A percentile compares a stretch with the other conserved stretches of the same genome.
phyloP scores from a whole-genome alignment of 805 yeast species.

The Saccharomyces cerevisiae region DNA sequence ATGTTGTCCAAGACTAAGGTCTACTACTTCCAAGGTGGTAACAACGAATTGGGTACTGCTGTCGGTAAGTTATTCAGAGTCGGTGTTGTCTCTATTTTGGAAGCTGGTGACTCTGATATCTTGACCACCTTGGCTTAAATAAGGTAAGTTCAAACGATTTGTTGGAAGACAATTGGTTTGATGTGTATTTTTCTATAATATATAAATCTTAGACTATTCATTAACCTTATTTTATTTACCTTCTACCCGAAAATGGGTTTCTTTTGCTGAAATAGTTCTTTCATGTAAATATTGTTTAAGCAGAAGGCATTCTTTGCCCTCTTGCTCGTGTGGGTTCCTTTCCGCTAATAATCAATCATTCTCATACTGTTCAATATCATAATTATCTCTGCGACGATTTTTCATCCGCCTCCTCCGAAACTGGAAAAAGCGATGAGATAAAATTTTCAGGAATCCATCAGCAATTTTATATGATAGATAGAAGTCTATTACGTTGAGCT shows the following conservation, averaged over 20 bases:
- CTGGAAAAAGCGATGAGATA: neutral
- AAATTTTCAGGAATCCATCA: neutral
- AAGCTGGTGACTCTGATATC: constrained; percentile 99
- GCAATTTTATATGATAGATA: neutral
- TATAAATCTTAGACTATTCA: neutral
- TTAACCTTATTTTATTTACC: neutral
- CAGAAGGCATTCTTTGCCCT: neutral
- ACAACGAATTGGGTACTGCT: constrained; percentile 99
- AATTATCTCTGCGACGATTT: neutral
- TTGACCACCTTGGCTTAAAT: constrained; percentile 49
- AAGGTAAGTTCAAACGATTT: neutral
- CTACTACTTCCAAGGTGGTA: constrained; percentile 99
- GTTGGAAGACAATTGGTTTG: neutral
- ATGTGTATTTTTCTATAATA: neutral
- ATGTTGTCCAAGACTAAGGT: constrained; percentile 95
- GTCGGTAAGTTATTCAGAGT: constrained; percentile 99
- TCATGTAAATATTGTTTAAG: neutral
- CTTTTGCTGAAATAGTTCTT: neutral
- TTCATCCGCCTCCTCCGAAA: neutral
- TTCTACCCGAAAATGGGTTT: neutral
- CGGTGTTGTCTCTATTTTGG: constrained; percentile 91
- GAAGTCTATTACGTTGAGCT: neutral
- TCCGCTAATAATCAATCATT: neutral
- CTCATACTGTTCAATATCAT: neutral
- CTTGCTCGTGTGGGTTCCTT: neutral